A percentile compares a stretch with the other conserved stretches of the same genome.
phyloP scores from a whole-genome alignment of 2,329 filamentous ascomycete species.

The Teratosphaeria epicoccoides region DNA sequence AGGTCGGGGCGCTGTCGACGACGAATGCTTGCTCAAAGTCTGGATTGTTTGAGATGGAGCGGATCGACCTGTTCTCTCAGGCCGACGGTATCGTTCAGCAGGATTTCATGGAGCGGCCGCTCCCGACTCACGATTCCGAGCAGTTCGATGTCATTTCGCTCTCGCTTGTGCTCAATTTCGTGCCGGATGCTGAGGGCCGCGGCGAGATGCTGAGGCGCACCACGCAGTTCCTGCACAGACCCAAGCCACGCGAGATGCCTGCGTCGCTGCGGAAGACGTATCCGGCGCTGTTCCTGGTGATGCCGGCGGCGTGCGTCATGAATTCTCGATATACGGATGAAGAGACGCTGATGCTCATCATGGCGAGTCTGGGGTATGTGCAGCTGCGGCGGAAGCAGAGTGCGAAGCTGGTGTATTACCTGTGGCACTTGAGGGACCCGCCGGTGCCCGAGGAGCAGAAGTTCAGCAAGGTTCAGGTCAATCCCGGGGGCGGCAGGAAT shows the following conservation, averaged over 20 bases:
- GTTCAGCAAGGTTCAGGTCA: slow-evolving; percentile 66
- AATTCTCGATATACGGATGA: slow-evolving; percentile 89
- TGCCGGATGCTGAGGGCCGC: slow-evolving; percentile 62
- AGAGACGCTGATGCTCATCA: slow-evolving; percentile 56
- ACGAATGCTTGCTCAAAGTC: slow-evolving; percentile 74
- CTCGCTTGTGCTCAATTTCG: slow-evolving; percentile 88
- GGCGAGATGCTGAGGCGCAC: slow-evolving; percentile 80
- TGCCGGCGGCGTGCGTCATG: slow-evolving; percentile 75
- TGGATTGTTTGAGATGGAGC: slow-evolving; percentile 58
- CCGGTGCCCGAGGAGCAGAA: slow-evolving; percentile 18
- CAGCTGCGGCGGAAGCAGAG: slow-evolving; percentile 59
- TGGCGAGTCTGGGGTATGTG: slow-evolving; percentile 65
- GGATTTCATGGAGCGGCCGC: slow-evolving; percentile 83
- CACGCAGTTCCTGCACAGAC: slow-evolving; percentile 50
- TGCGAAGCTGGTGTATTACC: slow-evolving; percentile 74
- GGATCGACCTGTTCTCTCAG: slow-evolving; percentile 87
- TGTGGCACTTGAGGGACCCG: slow-evolving; percentile 53
- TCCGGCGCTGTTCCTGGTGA: slow-evolving; percentile 73
- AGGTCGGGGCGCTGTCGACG: slow-evolving; percentile 78
- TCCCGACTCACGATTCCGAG: slow-evolving; percentile 50
- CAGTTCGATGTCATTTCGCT: slow-evolving; percentile 84
- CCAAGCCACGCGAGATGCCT: slow-evolving; percentile 5
- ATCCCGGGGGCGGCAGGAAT: slow-evolving; percentile 66
- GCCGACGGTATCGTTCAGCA: slow-evolving; percentile 71
- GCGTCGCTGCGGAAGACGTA: slow-evolving; percentile 29